These are phyloP conservation scores for Peronospora farinosa DNA, from an alignment of 352 stramenopile genomes.

Conservation along the genomic window DNA sequence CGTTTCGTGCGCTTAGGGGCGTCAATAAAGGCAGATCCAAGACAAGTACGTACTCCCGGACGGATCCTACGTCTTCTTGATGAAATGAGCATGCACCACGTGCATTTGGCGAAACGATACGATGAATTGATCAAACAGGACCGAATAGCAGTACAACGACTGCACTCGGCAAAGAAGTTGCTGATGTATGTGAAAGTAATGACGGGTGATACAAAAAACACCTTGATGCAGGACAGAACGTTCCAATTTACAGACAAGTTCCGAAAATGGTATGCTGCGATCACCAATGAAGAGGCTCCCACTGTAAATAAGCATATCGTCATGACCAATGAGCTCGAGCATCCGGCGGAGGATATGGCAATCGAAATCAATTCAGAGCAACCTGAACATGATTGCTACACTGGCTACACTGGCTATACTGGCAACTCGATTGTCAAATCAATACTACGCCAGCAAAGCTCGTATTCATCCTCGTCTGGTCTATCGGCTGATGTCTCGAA, in stretches of 20 bases:
- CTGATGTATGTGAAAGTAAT: conserved; percentile 53
- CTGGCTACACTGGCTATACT: conserved; percentile 8
- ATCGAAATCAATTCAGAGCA: conserved; percentile 20
- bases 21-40: conserved; percentile 31
- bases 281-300: conserved; percentile 5
- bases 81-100: conserved; percentile 30
- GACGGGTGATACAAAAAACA: conserved; percentile 22
- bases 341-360: conserved; percentile 24
- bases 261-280: conserved; percentile 38
- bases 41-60: conserved; percentile 34
- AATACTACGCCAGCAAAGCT: conserved; percentile 14
- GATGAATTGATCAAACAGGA: conserved; percentile 35
- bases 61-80: conserved; percentile 44
- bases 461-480: not conserved
- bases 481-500: conserved; percentile 3
- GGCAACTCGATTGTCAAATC: conserved; percentile 1
- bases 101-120: conserved; percentile 34
- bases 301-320: conserved; percentile 8
- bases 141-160: conserved; percentile 33
- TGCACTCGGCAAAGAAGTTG: conserved; percentile 59
- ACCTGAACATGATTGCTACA: conserved; percentile 6
- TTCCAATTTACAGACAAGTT: conserved; percentile 57
- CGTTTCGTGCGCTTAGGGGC: conserved; percentile 55
- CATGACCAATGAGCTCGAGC: conserved; percentile 4
- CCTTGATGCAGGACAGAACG: conserved; percentile 34